phyloP scores from a whole-genome alignment of 2,329 filamentous ascomycete species.

The Parasarocladium wereldwijsianum region DNA sequence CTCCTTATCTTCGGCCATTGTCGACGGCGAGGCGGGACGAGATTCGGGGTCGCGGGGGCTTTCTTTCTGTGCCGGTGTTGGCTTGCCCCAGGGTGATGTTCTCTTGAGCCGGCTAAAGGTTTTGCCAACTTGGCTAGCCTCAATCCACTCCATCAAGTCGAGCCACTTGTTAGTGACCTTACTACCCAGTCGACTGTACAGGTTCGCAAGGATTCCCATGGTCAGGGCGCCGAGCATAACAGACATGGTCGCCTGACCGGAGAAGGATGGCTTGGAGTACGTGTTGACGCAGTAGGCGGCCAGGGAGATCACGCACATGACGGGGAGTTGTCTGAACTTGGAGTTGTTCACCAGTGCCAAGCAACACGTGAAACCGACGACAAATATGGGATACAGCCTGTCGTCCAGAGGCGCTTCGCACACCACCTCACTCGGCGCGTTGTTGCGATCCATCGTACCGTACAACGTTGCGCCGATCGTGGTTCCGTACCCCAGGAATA shows the following conservation, averaged over 20 bases:
- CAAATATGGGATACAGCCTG: constrained; percentile 52
- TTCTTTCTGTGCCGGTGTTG: no score
- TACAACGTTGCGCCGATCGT: constrained; percentile 55
- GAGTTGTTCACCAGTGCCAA: constrained; percentile 70
- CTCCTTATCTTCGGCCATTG: no score
- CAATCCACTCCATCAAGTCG: constrained; percentile 34
- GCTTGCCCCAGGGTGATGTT: no score
- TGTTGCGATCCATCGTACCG: constrained; percentile 43
- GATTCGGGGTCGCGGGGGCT: constrained; percentile 20
- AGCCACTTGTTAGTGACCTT: constrained; percentile 40
- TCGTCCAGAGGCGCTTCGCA: constrained; percentile 29
- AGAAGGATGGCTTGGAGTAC: constrained; percentile 53
- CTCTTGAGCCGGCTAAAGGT: no score
- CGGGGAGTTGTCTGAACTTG: constrained; percentile 62
- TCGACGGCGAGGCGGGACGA: constrained; percentile 9
- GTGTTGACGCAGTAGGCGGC: constrained; percentile 64
- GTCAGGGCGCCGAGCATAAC: constrained; percentile 65
- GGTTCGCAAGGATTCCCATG: constrained; percentile 63
- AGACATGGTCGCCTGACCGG: constrained; percentile 57
- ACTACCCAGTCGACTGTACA: constrained; percentile 57
- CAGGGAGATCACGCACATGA: constrained; percentile 62
- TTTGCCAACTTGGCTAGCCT: no score
- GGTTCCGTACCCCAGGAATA: constrained; percentile 61
- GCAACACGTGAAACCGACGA: constrained; percentile 59
- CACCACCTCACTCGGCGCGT: constrained; percentile 30